Percentiles rank a stretch among this genome's conserved stretches.
phyloP scores from a whole-genome alignment of 2,329 filamentous ascomycete species.

The Akanthomyces dipterigenus region DNA sequence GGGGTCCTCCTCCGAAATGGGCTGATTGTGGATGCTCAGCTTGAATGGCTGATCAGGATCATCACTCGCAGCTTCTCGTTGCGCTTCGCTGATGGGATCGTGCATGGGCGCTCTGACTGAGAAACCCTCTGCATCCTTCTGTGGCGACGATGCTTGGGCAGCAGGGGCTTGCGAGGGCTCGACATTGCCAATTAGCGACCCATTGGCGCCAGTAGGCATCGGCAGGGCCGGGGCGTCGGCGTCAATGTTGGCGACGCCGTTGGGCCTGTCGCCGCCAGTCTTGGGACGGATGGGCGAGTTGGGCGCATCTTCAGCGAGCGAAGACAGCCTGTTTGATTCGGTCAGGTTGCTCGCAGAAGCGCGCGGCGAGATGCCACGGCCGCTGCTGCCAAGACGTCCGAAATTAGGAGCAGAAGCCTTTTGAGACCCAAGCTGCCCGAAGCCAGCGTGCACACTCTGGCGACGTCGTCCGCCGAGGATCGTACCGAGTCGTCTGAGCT shows the following conservation, averaged over 20 bases:
- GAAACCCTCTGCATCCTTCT: slow-evolving; percentile 70
- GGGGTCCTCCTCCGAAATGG: slow-evolving; percentile 70
- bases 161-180: slow-evolving; percentile 30
- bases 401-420: slow-evolving; percentile 48
- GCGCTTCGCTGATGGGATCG: slow-evolving; percentile 64
- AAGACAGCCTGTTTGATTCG: slow-evolving; percentile 47
- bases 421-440: slow-evolving; percentile 48
- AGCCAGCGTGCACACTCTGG: slow-evolving; percentile 60
- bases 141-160: slow-evolving; percentile 29
- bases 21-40: slow-evolving; percentile 71
- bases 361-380: slow-evolving; percentile 47
- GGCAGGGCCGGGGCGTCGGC: not conserved
- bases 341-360: slow-evolving; percentile 53
- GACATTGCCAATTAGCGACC: not conserved
- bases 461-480: slow-evolving; percentile 57
- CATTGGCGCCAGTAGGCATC: not conserved
- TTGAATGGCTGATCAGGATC: slow-evolving; percentile 65
- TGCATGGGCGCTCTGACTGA: slow-evolving; percentile 60
- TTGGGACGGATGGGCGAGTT: slow-evolving; percentile 16
- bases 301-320: slow-evolving; percentile 49
- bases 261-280: slow-evolving; percentile 8
- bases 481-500: slow-evolving; percentile 58
- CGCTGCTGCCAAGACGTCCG: slow-evolving; percentile 57
- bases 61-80: slow-evolving; percentile 54
- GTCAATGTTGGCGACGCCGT: not conserved